Base-by-base conservation (phyloP, 768 basidiomycete species). In the Xerocomellus amylosporus region DNA sequence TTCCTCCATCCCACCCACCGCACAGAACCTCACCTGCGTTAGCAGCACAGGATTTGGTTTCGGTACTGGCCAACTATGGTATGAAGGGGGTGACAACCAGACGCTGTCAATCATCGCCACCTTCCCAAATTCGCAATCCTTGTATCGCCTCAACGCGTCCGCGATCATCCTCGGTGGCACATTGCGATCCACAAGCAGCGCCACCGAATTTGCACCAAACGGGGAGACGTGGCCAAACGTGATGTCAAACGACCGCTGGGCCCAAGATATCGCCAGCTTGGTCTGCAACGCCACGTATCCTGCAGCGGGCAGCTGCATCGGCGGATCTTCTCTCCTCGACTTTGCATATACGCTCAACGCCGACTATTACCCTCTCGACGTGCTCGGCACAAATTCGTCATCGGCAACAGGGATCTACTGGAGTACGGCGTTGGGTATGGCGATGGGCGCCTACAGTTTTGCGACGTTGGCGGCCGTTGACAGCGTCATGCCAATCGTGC, bases 1-100 rank as follows among this genome's bases (percentile, higher is more conserved):
- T 14, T 47, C 58, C 9, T 54, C 61, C 0, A 3, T 63, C 17
- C 61, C 56, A 20, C 53, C 49, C 20, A 38, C 54, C 24, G 61
- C 56, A 14, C 53, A 37, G 20, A 55, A 46, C 20, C 50, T 64
- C 3, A 30, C 36, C 5, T 64, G 58, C 17, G 24, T n/a, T 36
- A 15, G 14, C 7, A 36, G 8, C 9, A 0, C 6, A 42, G 10
- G 14, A 2, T 37, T 34, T 24, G 0, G 0, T 19, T 0, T 2
- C 9, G 2, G 12, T 5, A 0, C 5, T 12, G 6, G 8, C 5
- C 7, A 30, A 2, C 19, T 64, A 14, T 65, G 51, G 52, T 57
- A 12, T 1, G 54, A 46, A 19, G 44, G 42, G 1, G 38, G 50
- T 6, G 51, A 57, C 34, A 53, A 13, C 46, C 14, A 33, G 33